These are phyloP conservation scores for Ophiostoma quercus DNA, from an alignment of 2,329 filamentous ascomycete species.

Conservation along the genomic window DNA sequence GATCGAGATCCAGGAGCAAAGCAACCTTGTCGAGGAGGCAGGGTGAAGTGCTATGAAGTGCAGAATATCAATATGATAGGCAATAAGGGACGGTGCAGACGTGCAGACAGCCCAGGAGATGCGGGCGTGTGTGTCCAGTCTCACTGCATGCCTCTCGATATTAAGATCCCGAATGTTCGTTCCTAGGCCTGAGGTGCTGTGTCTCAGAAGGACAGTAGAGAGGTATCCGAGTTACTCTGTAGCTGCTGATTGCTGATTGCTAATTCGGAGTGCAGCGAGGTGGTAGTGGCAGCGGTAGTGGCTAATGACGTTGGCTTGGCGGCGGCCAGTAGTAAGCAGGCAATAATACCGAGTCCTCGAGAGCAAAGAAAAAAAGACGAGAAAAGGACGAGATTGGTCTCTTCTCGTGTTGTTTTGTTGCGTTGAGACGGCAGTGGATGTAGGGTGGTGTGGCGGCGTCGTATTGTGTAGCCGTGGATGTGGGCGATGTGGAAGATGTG, in stretches of 20 bases:
- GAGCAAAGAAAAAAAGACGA: too few relatives aligned
- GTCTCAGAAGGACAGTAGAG: neutral
- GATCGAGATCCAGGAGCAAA: constrained; percentile 4
- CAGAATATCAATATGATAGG: neutral
- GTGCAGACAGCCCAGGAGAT: constrained; percentile 15
- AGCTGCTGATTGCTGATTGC: neutral
- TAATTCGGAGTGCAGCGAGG: neutral
- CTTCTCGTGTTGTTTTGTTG: neutral
- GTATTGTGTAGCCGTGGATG: constrained; percentile 14
- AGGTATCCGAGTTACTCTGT: neutral
- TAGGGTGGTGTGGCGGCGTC: constrained; percentile 1
- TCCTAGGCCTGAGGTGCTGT: constrained; percentile 5
- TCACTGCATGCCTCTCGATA: constrained; percentile 26
- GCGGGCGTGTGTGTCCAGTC: constrained; percentile 20
- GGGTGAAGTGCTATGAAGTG: neutral
- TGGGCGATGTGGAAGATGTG: neutral
- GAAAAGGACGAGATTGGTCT: neutral
- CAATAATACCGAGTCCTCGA: too few relatives aligned
- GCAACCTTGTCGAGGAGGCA: neutral
- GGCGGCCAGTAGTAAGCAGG: neutral
- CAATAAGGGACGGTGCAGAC: neutral
- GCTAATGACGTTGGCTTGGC: constrained; percentile 6
- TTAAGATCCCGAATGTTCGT: constrained; percentile 21
- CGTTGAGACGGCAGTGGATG: constrained; percentile 13
- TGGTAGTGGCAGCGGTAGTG: neutral